Evolutionary conservation across 768 basidiomycete species (phyloP).

Genomic region (Tulasnella sp.): DNA sequence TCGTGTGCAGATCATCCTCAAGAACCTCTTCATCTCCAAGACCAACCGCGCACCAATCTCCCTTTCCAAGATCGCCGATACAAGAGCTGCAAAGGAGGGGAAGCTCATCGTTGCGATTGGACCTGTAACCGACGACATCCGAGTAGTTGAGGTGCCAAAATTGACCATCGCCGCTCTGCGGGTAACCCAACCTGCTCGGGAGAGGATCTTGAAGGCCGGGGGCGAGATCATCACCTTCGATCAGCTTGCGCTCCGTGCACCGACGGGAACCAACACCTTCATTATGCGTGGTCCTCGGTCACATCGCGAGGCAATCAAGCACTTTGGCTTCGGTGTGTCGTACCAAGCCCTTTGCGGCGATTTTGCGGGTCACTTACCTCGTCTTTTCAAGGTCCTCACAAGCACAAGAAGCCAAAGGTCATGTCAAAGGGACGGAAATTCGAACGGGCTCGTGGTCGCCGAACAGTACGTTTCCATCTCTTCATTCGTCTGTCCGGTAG

Average conservation of each 20-base stretch:
- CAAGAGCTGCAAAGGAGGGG: conserved; percentile 64
- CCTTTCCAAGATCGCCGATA: conserved; percentile 82
- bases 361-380: neutral
- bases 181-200: conserved; percentile 87
- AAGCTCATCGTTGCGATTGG: conserved; percentile 88
- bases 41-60: conserved; percentile 95
- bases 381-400: conserved; percentile 63
- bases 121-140: conserved; percentile 92
- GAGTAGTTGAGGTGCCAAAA: conserved; percentile 78
- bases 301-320: conserved; percentile 89
- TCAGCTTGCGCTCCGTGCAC: conserved; percentile 89
- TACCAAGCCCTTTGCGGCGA: neutral
- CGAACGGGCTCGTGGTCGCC: conserved; percentile 97
- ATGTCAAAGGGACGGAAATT: conserved; percentile 97
- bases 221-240: conserved; percentile 94
- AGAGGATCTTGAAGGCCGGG: conserved; percentile 90
- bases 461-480: conserved; percentile 45
- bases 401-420: conserved; percentile 97
- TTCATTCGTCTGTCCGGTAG: neutral
- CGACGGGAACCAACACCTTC: conserved; percentile 92
- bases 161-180: conserved; percentile 88
- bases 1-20: conserved; percentile 68
- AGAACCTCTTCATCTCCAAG: conserved; percentile 94
- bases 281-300: conserved; percentile 88
- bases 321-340: conserved; percentile 84